Evolutionary conservation across 192 early-diverging fungal genomes (phyloP).

Genomic region (Coemansia sp.): DNA sequence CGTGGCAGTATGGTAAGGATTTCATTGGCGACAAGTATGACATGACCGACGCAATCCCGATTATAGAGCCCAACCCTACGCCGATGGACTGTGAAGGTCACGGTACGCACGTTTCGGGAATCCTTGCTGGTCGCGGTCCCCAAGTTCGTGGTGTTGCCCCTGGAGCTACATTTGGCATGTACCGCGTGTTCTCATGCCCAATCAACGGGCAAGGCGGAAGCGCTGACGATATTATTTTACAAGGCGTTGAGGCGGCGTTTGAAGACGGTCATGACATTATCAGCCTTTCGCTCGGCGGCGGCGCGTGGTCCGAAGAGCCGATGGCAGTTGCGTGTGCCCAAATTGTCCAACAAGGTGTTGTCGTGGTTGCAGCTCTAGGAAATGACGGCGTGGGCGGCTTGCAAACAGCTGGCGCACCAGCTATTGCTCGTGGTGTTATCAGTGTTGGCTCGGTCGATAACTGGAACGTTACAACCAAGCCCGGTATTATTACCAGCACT

Average conservation of each 20-base stretch:
- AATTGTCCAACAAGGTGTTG: conserved; percentile 57
- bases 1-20: conserved; percentile 63
- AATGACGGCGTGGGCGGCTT: conserved; percentile 71
- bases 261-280: conserved; percentile 58
- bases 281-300: conserved; percentile 66
- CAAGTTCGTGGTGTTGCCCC: conserved; percentile 65
- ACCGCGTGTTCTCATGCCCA: conserved; percentile 64
- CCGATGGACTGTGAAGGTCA: conserved; percentile 64
- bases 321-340: conserved; percentile 22
- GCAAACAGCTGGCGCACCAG: conserved; percentile 56
- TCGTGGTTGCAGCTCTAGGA: conserved; percentile 69
- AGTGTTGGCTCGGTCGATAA: conserved; percentile 62
- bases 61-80: conserved; percentile 57
- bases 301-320: conserved; percentile 61
- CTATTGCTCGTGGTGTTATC: conserved; percentile 55
- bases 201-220: conserved; percentile 24
- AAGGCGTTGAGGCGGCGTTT: conserved; percentile 58
- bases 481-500: conserved; percentile 20
- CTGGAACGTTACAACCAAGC: conserved; percentile 41
- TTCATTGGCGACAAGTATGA: conserved; percentile 63
- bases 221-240: conserved; percentile 59
- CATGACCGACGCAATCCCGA: conserved; percentile 21
- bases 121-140: conserved; percentile 54
- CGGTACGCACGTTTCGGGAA: conserved; percentile 69
- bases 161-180: conserved; percentile 64